Conservation (phyloP, 805 yeast species). For the Yarrowia bubula region DNA sequence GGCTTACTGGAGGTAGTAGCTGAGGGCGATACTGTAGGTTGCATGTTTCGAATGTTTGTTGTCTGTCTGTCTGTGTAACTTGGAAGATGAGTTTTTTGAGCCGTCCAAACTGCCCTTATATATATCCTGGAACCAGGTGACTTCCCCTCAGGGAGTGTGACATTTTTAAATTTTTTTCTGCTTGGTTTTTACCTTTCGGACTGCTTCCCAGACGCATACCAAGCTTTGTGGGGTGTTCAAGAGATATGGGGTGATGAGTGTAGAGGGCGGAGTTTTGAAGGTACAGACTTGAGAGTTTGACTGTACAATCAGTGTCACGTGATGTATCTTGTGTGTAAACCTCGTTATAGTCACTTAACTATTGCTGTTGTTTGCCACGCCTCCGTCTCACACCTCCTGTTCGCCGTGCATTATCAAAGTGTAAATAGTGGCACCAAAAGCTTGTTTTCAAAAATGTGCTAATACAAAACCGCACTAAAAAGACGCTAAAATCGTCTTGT, state of each 20-base stretch:
- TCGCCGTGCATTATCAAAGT: neutral
- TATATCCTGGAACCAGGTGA: neutral
- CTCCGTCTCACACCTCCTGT: neutral
- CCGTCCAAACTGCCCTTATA: neutral
- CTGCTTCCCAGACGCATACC: neutral
- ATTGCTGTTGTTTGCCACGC: neutral
- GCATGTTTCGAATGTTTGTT: neutral
- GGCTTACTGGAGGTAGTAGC: neutral
- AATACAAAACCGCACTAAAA: neutral
- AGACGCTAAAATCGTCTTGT: neutral
- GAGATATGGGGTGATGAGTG: neutral
- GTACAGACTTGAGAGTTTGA: no score
- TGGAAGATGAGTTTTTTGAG: neutral
- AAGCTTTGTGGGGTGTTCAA: neutral
- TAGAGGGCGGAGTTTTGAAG: no score
- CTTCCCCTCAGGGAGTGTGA: neutral
- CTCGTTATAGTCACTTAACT: neutral
- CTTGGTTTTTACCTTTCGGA: neutral
- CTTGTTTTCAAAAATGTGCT: neutral
- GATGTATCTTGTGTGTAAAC: no score
- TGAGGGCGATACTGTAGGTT: neutral
- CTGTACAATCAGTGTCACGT: no score
- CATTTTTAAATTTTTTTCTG: neutral
- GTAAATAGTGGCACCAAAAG: neutral
- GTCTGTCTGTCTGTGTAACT: neutral